Base-by-base conservation (phyloP, 441 rosid species). In the Populus tomentosa region DNA sequence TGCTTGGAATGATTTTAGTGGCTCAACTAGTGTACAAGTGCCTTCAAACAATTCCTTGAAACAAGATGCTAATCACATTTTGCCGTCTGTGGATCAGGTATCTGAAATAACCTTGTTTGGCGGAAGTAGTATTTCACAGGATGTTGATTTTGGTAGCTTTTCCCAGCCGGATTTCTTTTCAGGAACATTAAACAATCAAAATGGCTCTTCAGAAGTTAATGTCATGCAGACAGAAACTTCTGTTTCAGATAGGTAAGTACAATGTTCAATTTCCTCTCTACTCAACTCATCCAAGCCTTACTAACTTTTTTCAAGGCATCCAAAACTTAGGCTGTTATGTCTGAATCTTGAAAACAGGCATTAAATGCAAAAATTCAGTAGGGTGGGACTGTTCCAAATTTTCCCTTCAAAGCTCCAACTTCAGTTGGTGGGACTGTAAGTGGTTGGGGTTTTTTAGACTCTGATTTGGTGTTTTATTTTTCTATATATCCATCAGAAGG, bases 1-100 rank as follows among this genome's bases (percentile, higher is more conserved):
- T 67, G 75, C 73, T 64, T 92, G 94, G 97, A 87, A 85, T 84
- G 90, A 87, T 88, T 90, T 90, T 82, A 77, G 87, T 61, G 77
- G 88, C 82, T 85, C 94, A 40, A 75, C 77, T 71, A 75, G 76
- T 80, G 84, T 40, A 28, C 86, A 83, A 70, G 83, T 77, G 71
- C 76, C 87, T 77, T 79, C 71, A 24, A 78, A 40, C 46, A 64
- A 73, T 76, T 76, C 82, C 24, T 64, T 67, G 80, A 79, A 79
- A 70, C 82, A 81, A 79, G 77, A 77, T 76, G 80, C 50, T 24
- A 81, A 79, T 73, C 78, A 78, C 50, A 67, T 42, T 64, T 75
- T 71, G 68, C 78, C 80, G 21, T 82, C 88, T 67, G 42, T 69
- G 69, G 88, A 81, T 71, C 80, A 76, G 67, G 72, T 81, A 50